Percentiles rank a stretch among this genome's conserved stretches.
Evolutionary conservation across 805 yeast genomes (phyloP).

Genomic region (Pichia phayaonensis): DNA sequence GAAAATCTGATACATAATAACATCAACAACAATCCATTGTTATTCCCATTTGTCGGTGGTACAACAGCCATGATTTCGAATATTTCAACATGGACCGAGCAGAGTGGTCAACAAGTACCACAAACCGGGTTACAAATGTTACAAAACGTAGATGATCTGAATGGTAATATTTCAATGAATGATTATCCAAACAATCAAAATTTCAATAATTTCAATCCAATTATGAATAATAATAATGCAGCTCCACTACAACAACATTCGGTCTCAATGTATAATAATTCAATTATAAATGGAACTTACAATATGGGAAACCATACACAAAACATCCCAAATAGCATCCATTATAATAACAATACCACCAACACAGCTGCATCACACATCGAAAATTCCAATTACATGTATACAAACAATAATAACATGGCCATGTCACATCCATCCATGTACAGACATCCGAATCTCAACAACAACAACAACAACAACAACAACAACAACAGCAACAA

Average conservation of each 20-base stretch:
- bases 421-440: neutral
- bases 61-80: conserved; percentile 55
- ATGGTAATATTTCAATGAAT: neutral
- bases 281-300: neutral
- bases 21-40: conserved; percentile 10
- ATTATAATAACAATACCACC: neutral
- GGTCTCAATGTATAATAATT: too few species aligned
- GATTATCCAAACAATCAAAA: neutral
- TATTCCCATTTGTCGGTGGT: conserved; percentile 35
- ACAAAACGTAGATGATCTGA: conserved; percentile 8
- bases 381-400: neutral
- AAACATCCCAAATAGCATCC: neutral
- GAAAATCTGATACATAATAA: neutral
- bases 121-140: conserved; percentile 28
- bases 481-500: neutral
- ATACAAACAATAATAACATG: neutral
- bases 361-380: neutral
- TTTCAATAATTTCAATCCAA: neutral
- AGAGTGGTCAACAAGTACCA: conserved; percentile 34
- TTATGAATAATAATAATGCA: neutral
- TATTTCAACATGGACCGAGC: conserved; percentile 54
- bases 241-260: neutral
- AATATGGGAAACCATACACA: neutral
- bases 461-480: neutral
- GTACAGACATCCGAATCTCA: neutral